A percentile compares a stretch with the other conserved stretches of the same genome.
Evolutionary conservation across 495 filamentous ascomycete species (phyloP).

Genomic region (Talaromyces thailandensis): DNA sequence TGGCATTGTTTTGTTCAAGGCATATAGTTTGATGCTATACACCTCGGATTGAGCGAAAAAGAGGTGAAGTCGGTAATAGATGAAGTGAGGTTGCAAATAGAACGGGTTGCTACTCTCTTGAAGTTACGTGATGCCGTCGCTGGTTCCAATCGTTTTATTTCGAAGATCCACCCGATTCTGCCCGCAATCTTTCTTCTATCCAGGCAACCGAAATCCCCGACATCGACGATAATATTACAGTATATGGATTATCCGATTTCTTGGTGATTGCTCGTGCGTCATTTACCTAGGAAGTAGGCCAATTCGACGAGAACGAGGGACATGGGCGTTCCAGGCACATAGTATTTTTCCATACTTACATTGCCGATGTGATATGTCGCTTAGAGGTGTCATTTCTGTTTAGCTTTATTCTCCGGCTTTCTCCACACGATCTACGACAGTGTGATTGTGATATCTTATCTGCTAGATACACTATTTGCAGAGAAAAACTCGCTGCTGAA

Average conservation of each 20-base stretch:
- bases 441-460: neutral
- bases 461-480: neutral
- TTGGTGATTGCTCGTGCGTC: neutral
- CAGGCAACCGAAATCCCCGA: neutral
- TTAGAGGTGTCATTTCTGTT: neutral
- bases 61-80: neutral
- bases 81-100: neutral
- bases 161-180: constrained; percentile 1
- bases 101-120: no score
- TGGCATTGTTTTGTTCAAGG: neutral
- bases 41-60: neutral
- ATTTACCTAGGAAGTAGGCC: no score
- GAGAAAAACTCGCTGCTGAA: neutral
- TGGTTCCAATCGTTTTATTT: no score
- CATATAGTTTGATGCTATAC: neutral
- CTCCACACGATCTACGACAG: neutral
- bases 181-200: neutral
- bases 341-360: neutral
- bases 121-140: neutral
- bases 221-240: neutral
- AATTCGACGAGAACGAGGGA: neutral
- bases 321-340: neutral
- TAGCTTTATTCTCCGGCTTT: neutral
- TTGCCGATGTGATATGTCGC: neutral
- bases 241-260: neutral